These are phyloP conservation scores for Candida ascalaphidarum DNA, from an alignment of 805 yeast species.

Conservation along the genomic window DNA sequence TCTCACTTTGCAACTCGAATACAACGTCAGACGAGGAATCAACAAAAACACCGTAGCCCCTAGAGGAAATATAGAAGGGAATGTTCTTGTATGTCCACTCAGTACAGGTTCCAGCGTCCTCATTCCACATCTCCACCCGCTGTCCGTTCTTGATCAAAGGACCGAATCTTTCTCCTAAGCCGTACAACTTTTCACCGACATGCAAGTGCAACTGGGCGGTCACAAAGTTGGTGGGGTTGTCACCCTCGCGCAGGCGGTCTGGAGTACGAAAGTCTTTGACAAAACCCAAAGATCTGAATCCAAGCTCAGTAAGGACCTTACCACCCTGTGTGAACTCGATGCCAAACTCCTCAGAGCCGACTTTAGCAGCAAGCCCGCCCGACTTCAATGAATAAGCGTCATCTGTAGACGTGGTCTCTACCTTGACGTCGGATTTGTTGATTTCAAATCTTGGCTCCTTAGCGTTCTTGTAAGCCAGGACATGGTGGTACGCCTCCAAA, in stretches of 20 bases:
- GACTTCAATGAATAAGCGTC: slow-evolving; percentile 2
- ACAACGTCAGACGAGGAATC: slow-evolving; percentile 20
- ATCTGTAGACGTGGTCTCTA: slow-evolving; percentile 1
- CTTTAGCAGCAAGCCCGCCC: slow-evolving; percentile 11
- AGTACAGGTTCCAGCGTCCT: slow-evolving; percentile 30
- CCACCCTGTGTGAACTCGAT: slow-evolving; percentile 12
- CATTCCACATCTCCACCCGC: slow-evolving; percentile 27
- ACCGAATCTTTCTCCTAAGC: slow-evolving; percentile 30
- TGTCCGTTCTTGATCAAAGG: slow-evolving; percentile 29
- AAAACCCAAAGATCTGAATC: slow-evolving; percentile 23
- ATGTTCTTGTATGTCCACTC: slow-evolving; percentile 28
- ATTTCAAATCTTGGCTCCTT: slow-evolving; percentile 18
- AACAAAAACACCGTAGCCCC: slow-evolving; percentile 28
- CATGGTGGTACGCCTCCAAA: slow-evolving; percentile 22
- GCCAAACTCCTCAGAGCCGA: slow-evolving; percentile 10
- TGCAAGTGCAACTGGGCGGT: slow-evolving; percentile 23
- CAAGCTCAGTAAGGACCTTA: slow-evolving; percentile 19
- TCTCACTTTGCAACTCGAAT: slow-evolving; percentile 27
- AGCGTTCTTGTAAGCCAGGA: slow-evolving; percentile 8
- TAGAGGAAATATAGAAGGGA: slow-evolving; percentile 22
- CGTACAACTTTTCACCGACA: slow-evolving; percentile 28
- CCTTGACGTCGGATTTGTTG: slow-evolving; percentile 1
- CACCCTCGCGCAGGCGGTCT: slow-evolving; percentile 1
- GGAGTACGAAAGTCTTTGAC: slow-evolving; percentile 17
- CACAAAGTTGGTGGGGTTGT: slow-evolving; percentile 11